Evolutionary conservation across 2,329 filamentous ascomycete species (phyloP), one percentile per base, ranked within the genome.

Genomic region (Monosporascus sp.): DNA sequence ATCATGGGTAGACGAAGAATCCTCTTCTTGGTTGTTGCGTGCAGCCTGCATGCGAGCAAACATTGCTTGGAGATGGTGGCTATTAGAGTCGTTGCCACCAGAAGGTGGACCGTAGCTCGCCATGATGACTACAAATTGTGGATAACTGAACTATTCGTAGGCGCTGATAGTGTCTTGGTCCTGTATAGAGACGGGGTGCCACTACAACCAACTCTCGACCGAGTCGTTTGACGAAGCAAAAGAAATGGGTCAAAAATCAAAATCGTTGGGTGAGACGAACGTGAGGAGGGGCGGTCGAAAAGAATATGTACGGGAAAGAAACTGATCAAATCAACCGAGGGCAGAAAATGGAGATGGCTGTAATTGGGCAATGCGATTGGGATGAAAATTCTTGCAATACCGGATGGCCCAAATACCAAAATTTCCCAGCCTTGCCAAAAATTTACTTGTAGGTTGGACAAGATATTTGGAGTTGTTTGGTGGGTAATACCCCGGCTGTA

Each of bases 51-150:
- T 55, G 56, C 66, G 74, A 55, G 71, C 73, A 49, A 75, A 68
- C 52, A 77, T 71, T 15, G 73, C 68, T 55, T 75, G 68, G 49
- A 76, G 62, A 48, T 68, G 67, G 49, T 68, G 67, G 43, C 63
- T 59, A 55, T 68, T 66, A 37, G 61, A 54, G 55, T 72, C 70
- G 35, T 65, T 62, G 52, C 63, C 64, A 63, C 66, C 63, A 31
- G 58, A 58, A 49, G 62, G 57, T 50, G 52, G 61, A 57, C 60
- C 63, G 60, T 69, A 71, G 67, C 64, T 68, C 61, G 68, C 69
- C 68, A 70, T 70, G 61, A 51, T 58, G 60, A 55, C 48, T 50
- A 55, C 45, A 49, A 50, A 28, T 24, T 41, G 50, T 53, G 48
- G 51, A 53, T 51, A 52, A 20, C 17, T 2, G 18, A 24, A 14